Conservation (phyloP, 1,139 yeast genomes). For the Meyerozyma guilliermondii region DNA sequence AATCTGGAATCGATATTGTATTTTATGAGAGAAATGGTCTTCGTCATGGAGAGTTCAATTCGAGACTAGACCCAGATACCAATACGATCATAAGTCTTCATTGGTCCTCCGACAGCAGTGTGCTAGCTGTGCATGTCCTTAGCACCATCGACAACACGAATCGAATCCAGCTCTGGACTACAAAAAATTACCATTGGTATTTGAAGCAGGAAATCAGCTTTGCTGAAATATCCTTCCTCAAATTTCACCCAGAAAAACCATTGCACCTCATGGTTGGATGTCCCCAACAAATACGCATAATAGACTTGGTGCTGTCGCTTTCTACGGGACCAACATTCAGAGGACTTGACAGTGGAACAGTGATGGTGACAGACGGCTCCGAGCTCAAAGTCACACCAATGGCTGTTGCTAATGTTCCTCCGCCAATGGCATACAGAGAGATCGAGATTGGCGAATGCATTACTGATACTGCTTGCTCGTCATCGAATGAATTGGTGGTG, state of each 20-base stretch:
- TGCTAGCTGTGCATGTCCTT: constrained; percentile 59
- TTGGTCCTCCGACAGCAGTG: constrained; percentile 85
- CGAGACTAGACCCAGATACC: constrained; percentile 50
- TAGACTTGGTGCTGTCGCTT: constrained; percentile 64
- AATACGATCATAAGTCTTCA: constrained; percentile 48
- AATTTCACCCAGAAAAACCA: constrained; percentile 91
- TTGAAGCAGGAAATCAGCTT: constrained; percentile 69
- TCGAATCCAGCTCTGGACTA: constrained; percentile 79
- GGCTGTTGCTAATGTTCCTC: constrained; percentile 85
- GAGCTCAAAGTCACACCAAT: constrained; percentile 78
- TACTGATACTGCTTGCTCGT: constrained; percentile 59
- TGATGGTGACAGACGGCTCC: constrained; percentile 75
- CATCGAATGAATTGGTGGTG: constrained; percentile 57
- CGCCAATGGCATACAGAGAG: constrained; percentile 80
- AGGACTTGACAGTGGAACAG: constrained; percentile 74
- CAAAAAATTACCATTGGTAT: constrained; percentile 94
- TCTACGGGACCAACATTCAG: constrained; percentile 63
- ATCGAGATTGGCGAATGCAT: constrained; percentile 49
- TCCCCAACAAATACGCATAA: constrained; percentile 41
- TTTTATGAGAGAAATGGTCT: constrained; percentile 94
- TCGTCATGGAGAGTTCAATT: constrained; percentile 79
- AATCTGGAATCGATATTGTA: constrained; percentile 49
- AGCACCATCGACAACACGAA: constrained; percentile 19
- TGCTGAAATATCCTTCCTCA: constrained; percentile 41
- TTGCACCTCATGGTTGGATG: constrained; percentile 66